Conservation (phyloP, 2,329 filamentous ascomycete species). For the Ceratocystis cacaofunesta region DNA sequence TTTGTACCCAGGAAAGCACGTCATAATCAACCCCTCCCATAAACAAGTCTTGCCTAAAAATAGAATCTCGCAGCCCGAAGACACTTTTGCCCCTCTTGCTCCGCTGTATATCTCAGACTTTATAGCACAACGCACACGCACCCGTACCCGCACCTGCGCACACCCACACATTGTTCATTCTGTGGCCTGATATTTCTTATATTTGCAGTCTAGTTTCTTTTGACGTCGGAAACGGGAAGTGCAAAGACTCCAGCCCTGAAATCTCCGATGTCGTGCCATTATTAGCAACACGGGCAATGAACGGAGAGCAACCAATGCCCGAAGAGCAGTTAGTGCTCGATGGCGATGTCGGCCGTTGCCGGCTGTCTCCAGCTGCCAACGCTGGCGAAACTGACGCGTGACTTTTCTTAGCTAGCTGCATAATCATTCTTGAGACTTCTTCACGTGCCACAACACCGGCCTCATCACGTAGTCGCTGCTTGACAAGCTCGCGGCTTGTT, state of each 20-base stretch:
- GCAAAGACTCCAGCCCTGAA: background rate
- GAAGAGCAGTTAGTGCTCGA: background rate
- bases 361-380: background rate
- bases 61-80: slow-evolving; percentile 2
- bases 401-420: background rate
- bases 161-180: background rate
- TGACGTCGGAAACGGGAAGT: background rate
- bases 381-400: too few relatives aligned
- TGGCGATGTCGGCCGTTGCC: background rate
- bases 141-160: too few relatives aligned
- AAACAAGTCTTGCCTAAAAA: background rate
- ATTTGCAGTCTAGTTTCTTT: background rate
- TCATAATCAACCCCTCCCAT: background rate
- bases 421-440: background rate
- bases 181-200: background rate
- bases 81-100: background rate
- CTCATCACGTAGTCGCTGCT: background rate
- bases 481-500: background rate
- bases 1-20: background rate
- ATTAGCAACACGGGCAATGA: slow-evolving; percentile 4
- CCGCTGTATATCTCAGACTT: background rate
- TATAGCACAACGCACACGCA: background rate
- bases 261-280: background rate
- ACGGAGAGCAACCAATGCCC: background rate
- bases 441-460: background rate